Evolutionary conservation across 2,329 filamentous ascomycete species (phyloP).

Genomic region (Eurotiales sp.): DNA sequence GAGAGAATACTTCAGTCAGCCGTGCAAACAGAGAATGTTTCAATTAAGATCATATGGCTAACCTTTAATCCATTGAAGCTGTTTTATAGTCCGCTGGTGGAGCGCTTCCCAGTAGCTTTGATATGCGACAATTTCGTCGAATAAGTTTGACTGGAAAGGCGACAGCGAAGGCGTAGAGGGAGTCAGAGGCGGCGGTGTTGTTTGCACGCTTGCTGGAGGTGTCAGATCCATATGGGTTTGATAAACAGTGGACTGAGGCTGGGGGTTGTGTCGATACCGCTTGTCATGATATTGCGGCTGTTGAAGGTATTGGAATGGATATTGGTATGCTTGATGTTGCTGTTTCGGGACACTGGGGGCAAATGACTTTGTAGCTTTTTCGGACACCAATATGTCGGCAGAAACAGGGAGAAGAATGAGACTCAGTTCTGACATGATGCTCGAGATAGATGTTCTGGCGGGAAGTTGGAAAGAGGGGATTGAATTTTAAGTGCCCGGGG

Average conservation of each 20-base stretch:
- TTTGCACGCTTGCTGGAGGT: not conserved
- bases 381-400: not conserved
- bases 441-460: not conserved
- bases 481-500: too few relatives aligned
- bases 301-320: not conserved
- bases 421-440: not conserved
- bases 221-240: too few relatives aligned
- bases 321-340: not conserved
- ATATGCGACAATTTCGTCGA: constrained; percentile 8
- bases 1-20: not conserved
- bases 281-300: not conserved
- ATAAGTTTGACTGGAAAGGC: not conserved
- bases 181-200: not conserved
- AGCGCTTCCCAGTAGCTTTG: constrained; percentile 11
- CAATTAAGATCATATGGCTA: too few relatives aligned
- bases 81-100: constrained; percentile 9
- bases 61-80: constrained; percentile 12
- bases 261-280: not conserved
- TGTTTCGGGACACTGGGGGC: not conserved
- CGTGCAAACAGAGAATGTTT: not conserved
- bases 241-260: too few relatives aligned
- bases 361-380: not conserved
- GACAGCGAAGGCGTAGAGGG: not conserved
- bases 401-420: not conserved
- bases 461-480: too few relatives aligned